A percentile compares a stretch with the other conserved stretches of the same genome.
Evolutionary conservation across 352 stramenopile genomes (phyloP).

Genomic region (Globisporangium okanoganense): DNA sequence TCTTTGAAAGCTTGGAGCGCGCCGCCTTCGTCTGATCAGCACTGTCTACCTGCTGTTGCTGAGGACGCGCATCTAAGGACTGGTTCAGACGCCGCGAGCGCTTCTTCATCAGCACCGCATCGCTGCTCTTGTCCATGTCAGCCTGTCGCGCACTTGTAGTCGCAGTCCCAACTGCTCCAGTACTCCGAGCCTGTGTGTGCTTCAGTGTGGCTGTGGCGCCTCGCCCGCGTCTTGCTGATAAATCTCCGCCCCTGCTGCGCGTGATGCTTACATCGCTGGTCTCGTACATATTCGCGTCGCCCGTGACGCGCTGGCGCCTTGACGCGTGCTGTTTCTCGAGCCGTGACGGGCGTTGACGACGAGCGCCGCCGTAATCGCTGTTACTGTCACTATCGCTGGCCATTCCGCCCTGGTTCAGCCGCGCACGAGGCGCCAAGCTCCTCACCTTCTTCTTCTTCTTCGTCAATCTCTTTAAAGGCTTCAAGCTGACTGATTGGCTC

Average conservation of each 20-base stretch:
- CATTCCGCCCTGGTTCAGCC: neutral
- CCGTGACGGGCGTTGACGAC: neutral
- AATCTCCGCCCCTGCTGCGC: constrained; percentile 2
- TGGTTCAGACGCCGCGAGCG: constrained; percentile 16
- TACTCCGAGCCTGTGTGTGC: neutral
- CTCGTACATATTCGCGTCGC: constrained; percentile 13
- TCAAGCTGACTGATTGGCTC: constrained; percentile 7
- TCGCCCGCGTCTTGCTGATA: neutral
- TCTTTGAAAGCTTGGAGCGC: neutral
- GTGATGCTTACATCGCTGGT: constrained; percentile 15
- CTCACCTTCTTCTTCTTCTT: constrained; percentile 4
- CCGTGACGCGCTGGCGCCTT: neutral
- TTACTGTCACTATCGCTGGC: neutral
- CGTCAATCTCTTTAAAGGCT: neutral
- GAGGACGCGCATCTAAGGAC: constrained; percentile 1
- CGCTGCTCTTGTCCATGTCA: neutral
- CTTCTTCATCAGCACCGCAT: constrained; percentile 21
- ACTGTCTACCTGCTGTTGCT: constrained; percentile 3
- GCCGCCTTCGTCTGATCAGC: neutral
- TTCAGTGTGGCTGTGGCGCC: neutral
- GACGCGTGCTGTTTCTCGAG: neutral
- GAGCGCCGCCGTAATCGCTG: neutral
- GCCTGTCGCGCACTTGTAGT: neutral
- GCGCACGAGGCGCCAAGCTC: neutral
- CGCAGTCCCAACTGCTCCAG: neutral